phyloP scores from a whole-genome alignment of 495 filamentous ascomycete species.

The Hypoxylon fuscum region DNA sequence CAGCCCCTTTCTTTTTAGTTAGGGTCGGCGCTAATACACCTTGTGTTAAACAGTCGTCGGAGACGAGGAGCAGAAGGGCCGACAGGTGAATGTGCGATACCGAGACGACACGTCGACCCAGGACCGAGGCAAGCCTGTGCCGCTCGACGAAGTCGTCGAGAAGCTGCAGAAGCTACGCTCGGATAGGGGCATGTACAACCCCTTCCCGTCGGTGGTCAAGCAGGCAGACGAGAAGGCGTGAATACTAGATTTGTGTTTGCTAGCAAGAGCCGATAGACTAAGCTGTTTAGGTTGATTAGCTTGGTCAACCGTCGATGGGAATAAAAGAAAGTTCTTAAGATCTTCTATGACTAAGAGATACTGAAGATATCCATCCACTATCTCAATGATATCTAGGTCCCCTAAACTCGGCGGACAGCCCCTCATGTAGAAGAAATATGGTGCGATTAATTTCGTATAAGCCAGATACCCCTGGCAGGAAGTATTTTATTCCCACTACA shows the following conservation, averaged over 20 bases:
- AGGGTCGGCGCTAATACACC: slow-evolving; percentile 21
- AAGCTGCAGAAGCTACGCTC: slow-evolving; percentile 77
- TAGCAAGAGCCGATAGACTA: not conserved
- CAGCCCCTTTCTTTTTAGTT: not conserved
- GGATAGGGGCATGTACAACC: slow-evolving; percentile 67
- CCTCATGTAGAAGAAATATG: too few species aligned
- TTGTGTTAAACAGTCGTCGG: slow-evolving; percentile 72
- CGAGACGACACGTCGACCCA: slow-evolving; percentile 87
- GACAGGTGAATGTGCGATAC: slow-evolving; percentile 88
- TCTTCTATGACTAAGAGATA: too few species aligned
- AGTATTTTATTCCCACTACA: too few species aligned
- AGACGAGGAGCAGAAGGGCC: slow-evolving; percentile 76
- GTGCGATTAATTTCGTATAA: too few species aligned
- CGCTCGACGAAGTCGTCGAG: slow-evolving; percentile 77
- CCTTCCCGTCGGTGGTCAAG: slow-evolving; percentile 44
- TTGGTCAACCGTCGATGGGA: too few species aligned
- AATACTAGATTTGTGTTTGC: not conserved
- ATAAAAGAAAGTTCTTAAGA: too few species aligned
- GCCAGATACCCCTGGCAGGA: too few species aligned
- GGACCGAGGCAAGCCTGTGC: slow-evolving; percentile 70
- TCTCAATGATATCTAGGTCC: too few species aligned
- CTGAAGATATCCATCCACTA: too few species aligned
- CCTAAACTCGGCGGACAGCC: too few species aligned
- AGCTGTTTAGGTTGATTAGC: too few species aligned
- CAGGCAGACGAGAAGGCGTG: slow-evolving; percentile 26